These are phyloP conservation scores for Kandelia obovata DNA, from an alignment of 345 rosid species.

Conservation along the genomic window DNA sequence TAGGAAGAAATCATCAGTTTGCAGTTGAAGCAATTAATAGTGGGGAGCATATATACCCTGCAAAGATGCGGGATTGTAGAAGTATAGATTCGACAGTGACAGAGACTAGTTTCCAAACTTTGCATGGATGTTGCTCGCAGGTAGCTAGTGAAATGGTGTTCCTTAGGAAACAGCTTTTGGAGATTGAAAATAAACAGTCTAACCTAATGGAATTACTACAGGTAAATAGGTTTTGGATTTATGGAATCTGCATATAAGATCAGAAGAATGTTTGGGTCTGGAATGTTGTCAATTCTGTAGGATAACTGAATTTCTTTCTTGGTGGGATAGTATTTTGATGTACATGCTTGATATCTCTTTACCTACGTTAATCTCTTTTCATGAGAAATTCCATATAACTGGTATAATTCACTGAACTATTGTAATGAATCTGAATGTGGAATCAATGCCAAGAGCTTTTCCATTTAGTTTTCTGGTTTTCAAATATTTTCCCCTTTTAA, in stretches of 20 bases:
- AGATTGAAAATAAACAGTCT: slow-evolving; percentile 71
- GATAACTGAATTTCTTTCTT: too few relatives aligned
- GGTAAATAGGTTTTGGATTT: slow-evolving; percentile 42
- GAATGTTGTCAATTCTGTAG: too few relatives aligned
- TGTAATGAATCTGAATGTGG: background rate
- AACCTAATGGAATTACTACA: slow-evolving; percentile 68
- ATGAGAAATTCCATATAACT: background rate
- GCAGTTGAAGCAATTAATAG: slow-evolving; percentile 41
- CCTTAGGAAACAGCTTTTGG: slow-evolving; percentile 72
- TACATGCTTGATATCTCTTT: too few relatives aligned
- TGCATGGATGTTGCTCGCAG: slow-evolving; percentile 55
- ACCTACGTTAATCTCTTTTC: background rate
- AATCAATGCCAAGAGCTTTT: background rate
- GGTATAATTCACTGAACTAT: background rate
- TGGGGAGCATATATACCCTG: slow-evolving; percentile 43
- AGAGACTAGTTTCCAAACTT: slow-evolving; percentile 48
- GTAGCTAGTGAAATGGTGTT: slow-evolving; percentile 58
- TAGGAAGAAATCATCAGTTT: slow-evolving; percentile 40
- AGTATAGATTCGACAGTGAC: slow-evolving; percentile 78
- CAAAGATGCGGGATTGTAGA: slow-evolving; percentile 47
- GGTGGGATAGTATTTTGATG: too few relatives aligned
- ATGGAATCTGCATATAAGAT: background rate
- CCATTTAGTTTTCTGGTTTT: background rate
- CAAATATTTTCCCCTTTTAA: background rate
- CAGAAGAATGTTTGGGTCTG: too few relatives aligned